Percentiles rank a stretch among this genome's conserved stretches.
Evolutionary conservation across 495 filamentous ascomycete species (phyloP).

Genomic region (Jackrogersella minutella): DNA sequence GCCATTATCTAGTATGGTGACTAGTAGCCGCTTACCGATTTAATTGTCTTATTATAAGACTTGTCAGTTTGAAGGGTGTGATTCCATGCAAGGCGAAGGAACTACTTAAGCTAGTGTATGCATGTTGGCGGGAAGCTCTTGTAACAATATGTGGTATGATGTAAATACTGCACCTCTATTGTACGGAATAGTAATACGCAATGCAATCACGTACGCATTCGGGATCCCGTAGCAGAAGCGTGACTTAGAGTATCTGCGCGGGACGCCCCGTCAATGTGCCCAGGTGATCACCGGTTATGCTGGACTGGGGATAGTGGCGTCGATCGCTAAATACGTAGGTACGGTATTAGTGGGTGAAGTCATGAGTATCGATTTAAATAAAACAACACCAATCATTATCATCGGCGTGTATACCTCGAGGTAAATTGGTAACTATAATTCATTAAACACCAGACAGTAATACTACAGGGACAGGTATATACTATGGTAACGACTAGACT

Average conservation of each 20-base stretch:
- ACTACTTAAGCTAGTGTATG: too few relatives aligned
- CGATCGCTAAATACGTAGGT: neutral
- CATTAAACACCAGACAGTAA: conserved; percentile 3
- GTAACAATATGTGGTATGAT: conserved; percentile 10
- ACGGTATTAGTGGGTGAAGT: too few relatives aligned
- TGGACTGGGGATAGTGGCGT: neutral
- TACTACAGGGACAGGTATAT: conserved; percentile 14
- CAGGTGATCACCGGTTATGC: neutral
- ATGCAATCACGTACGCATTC: neutral
- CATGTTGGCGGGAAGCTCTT: neutral
- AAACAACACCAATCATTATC: neutral
- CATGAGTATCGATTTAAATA: too few relatives aligned
- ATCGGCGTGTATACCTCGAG: neutral
- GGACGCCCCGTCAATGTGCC: neutral
- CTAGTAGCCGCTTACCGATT: neutral
- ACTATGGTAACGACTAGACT: conserved; percentile 26
- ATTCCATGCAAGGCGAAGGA: too few relatives aligned
- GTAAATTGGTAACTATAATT: neutral
- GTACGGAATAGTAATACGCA: neutral
- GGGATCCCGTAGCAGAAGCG: neutral
- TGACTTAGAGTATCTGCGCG: neutral
- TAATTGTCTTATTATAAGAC: neutral
- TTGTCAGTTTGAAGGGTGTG: too few relatives aligned
- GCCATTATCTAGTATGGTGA: neutral
- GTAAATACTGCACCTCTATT: neutral